Conservation (phyloP, 2,329 filamentous ascomycete species). For the Raffaelea arxii region DNA sequence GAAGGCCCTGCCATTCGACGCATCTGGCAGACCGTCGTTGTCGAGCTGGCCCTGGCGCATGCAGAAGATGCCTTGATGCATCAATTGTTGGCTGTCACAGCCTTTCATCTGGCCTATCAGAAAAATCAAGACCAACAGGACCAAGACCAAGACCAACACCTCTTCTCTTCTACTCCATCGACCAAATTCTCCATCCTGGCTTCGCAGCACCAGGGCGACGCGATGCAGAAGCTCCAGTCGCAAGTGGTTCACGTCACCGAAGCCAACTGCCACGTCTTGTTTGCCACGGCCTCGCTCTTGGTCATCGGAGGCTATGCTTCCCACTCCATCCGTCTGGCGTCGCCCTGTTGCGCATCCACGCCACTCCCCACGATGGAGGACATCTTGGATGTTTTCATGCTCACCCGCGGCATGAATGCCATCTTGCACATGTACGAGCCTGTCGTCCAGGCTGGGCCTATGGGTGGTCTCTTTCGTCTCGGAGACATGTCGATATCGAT, state of each 20-base stretch:
- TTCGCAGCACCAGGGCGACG: slow-evolving; percentile 21
- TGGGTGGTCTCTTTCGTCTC: neutral
- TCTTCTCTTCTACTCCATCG: too few relatives aligned
- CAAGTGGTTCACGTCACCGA: slow-evolving; percentile 16
- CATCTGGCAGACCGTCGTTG: slow-evolving; percentile 20
- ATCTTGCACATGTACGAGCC: neutral
- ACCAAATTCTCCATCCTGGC: slow-evolving; percentile 17
- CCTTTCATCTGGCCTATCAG: slow-evolving; percentile 22
- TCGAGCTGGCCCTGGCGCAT: slow-evolving; percentile 15
- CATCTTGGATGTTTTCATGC: neutral
- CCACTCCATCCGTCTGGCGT: slow-evolving; percentile 10
- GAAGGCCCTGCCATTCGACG: slow-evolving; percentile 16
- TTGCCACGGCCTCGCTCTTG: slow-evolving; percentile 21
- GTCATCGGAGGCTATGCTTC: slow-evolving; percentile 22
- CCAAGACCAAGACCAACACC: slow-evolving; percentile 13
- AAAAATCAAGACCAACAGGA: slow-evolving; percentile 15
- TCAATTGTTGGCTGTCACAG: slow-evolving; percentile 24
- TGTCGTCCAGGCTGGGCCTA: neutral
- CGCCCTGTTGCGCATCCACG: too few relatives aligned
- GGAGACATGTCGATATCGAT: too few relatives aligned
- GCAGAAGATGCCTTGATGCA: slow-evolving; percentile 23
- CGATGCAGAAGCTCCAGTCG: slow-evolving; percentile 16
- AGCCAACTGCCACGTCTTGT: slow-evolving; percentile 23
- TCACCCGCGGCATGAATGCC: neutral
- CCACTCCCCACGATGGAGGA: neutral